These are phyloP conservation scores for Didymella pinodella DNA, from an alignment of 2,329 filamentous ascomycete genomes.

Conservation along the genomic window DNA sequence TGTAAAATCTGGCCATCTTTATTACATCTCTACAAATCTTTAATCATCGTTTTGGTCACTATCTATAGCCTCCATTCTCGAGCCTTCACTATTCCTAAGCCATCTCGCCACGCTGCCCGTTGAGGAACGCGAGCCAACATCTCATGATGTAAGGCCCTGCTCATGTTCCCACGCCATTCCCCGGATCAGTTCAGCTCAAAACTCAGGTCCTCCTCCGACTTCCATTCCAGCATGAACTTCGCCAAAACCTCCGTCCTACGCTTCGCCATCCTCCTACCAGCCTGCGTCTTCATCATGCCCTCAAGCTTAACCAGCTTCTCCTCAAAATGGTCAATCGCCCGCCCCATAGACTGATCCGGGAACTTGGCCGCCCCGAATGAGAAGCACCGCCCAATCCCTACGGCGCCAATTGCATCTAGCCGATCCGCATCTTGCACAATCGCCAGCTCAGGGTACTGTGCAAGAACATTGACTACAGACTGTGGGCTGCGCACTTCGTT, in stretches of 20 bases:
- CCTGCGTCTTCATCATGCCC: constrained; percentile 49
- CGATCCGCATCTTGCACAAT: constrained; percentile 93
- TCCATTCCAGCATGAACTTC: constrained; percentile 30
- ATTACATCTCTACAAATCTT: constrained; percentile 16
- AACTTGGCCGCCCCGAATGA: constrained; percentile 69
- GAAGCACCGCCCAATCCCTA: constrained; percentile 82
- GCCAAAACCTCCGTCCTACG: constrained; percentile 25
- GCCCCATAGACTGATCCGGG: constrained; percentile 34
- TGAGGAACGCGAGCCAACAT: too few species aligned
- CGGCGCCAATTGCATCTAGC: constrained; percentile 86
- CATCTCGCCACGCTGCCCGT: too few species aligned
- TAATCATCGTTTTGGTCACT: constrained; percentile 8
- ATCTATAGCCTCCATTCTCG: not conserved
- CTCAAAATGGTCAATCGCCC: constrained; percentile 46
- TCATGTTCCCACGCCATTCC: not conserved
- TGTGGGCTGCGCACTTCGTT: constrained; percentile 73
- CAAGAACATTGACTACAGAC: constrained; percentile 68
- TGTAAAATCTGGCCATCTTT: constrained; percentile 4
- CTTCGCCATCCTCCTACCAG: constrained; percentile 33
- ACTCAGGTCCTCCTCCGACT: constrained; percentile 23
- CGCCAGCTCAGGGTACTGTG: constrained; percentile 73
- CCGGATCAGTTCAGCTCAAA: constrained; percentile 24
- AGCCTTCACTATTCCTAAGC: not conserved
- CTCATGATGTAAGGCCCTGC: not conserved
- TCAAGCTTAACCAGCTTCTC: constrained; percentile 47